Conservation (phyloP, 1,284 basidiomycete species). For the Heterobasidion irregulare region DNA sequence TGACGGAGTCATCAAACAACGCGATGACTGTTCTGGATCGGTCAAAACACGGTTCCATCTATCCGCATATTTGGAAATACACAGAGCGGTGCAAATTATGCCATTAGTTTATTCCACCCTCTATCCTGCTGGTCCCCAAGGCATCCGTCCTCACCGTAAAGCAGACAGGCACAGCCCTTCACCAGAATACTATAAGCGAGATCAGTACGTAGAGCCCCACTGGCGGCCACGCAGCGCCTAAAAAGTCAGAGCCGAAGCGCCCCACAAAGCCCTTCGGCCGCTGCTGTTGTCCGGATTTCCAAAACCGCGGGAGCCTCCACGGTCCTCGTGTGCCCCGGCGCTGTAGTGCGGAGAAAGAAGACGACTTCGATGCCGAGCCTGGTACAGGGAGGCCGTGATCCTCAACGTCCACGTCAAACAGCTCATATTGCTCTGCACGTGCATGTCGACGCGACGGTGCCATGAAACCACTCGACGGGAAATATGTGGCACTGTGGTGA, state of each 20-base stretch:
- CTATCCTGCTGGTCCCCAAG: no score
- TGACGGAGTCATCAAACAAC: no score
- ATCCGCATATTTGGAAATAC: no score
- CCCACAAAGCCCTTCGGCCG: slow-evolving; percentile 14
- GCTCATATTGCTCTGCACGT: background rate
- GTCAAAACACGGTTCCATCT: no score
- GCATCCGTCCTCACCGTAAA: no score
- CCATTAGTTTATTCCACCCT: no score
- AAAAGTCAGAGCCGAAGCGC: slow-evolving; percentile 24
- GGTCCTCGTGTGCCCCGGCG: background rate
- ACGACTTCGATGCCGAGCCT: no score
- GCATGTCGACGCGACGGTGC: background rate
- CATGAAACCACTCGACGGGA: slow-evolving; percentile 12
- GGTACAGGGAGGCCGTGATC: no score
- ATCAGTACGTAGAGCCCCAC: slow-evolving; percentile 18
- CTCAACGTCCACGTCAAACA: background rate
- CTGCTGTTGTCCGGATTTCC: slow-evolving; percentile 7
- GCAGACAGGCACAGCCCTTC: background rate
- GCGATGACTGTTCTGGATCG: no score
- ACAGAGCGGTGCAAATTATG: no score
- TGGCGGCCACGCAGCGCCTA: slow-evolving; percentile 28
- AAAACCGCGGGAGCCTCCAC: background rate
- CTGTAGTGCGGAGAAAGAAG: no score
- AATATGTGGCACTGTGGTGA: slow-evolving; percentile 11
- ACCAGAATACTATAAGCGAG: slow-evolving; percentile 18